A percentile compares a stretch with the other conserved stretches of the same genome.
These are phyloP conservation scores for Fusarium sp. DNA, from an alignment of 2,329 filamentous ascomycete species.

Conservation along the genomic window DNA sequence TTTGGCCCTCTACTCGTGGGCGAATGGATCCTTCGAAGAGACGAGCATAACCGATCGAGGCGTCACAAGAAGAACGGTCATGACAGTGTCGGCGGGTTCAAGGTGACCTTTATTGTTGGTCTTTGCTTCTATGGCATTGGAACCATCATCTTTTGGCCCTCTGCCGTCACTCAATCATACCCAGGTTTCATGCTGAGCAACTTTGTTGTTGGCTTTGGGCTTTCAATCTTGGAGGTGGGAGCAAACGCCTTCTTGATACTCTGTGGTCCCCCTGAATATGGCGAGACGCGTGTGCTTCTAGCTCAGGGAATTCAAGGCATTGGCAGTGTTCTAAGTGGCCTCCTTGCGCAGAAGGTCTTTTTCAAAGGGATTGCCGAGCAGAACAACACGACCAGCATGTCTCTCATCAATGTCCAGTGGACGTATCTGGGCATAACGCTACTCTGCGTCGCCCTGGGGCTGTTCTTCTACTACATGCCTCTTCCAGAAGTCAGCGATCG, in stretches of 20 bases:
- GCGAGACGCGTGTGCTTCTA: conserved; percentile 76
- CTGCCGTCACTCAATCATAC: conserved; percentile 75
- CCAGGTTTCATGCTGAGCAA: conserved; percentile 77
- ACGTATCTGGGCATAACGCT: conserved; percentile 82
- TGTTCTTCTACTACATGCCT: conserved; percentile 74
- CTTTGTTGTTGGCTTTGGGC: conserved; percentile 78
- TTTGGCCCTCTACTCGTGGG: conserved; percentile 74
- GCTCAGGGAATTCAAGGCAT: conserved; percentile 80
- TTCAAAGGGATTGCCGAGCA: conserved; percentile 65
- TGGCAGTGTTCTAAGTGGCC: conserved; percentile 73
- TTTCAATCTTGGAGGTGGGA: conserved; percentile 79
- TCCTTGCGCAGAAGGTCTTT: conserved; percentile 77
- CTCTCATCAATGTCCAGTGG: conserved; percentile 80
- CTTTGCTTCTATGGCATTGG: conserved; percentile 76
- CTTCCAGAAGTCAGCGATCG: conserved; percentile 66
- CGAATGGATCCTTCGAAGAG: conserved; percentile 72
- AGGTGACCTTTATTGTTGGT: conserved; percentile 80
- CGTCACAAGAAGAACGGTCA: conserved; percentile 50
- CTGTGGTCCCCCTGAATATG: conserved; percentile 75
- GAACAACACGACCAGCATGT: conserved; percentile 47
- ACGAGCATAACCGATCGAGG: conserved; percentile 63
- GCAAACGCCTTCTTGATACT: conserved; percentile 77
- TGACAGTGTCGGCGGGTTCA: conserved; percentile 70
- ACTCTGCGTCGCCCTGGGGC: conserved; percentile 73
- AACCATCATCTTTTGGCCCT: conserved; percentile 88